Evolutionary conservation across 2,329 filamentous ascomycete genomes (phyloP).

Genomic region (Tetracladium maxilliforme): DNA sequence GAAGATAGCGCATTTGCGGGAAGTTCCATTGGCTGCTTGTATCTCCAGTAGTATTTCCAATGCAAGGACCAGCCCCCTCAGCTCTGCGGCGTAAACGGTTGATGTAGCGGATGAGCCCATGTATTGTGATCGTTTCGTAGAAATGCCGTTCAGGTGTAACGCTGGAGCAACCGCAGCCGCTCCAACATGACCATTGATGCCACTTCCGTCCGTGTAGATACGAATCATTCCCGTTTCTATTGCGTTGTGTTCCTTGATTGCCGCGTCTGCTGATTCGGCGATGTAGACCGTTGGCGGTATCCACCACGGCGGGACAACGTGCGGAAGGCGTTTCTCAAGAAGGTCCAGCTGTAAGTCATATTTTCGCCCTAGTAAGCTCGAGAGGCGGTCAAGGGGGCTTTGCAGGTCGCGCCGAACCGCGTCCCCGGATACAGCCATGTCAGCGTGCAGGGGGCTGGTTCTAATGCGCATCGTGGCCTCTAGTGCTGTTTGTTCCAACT

Average conservation of each 20-base stretch:
- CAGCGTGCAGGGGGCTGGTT: neutral
- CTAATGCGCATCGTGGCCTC: neutral
- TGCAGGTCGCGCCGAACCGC: no score
- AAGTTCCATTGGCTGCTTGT: constrained; percentile 2
- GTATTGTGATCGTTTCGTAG: constrained; percentile 8
- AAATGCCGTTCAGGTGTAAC: constrained; percentile 4
- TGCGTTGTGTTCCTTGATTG: constrained; percentile 3
- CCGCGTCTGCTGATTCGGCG: constrained; percentile 1
- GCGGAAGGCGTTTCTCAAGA: constrained; percentile 1
- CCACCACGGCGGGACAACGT: constrained; percentile 4
- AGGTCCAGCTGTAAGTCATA: neutral
- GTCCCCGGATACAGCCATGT: no score
- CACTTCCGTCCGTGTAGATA: constrained; percentile 9
- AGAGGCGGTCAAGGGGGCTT: no score
- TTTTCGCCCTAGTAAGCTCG: neutral
- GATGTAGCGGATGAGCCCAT: constrained; percentile 12
- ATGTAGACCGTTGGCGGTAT: constrained; percentile 2
- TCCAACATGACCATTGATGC: constrained; percentile 12
- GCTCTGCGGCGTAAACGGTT: constrained; percentile 14
- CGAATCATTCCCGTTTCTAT: constrained; percentile 1
- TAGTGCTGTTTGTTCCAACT: neutral
- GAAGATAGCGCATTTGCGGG: constrained; percentile 12
- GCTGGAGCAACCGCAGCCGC: constrained; percentile 10
- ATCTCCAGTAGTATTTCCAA: constrained; percentile 10
- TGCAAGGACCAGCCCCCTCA: constrained; percentile 11